phyloP scores from a whole-genome alignment of 345 rosid genomes.

The Acer campestre region DNA sequence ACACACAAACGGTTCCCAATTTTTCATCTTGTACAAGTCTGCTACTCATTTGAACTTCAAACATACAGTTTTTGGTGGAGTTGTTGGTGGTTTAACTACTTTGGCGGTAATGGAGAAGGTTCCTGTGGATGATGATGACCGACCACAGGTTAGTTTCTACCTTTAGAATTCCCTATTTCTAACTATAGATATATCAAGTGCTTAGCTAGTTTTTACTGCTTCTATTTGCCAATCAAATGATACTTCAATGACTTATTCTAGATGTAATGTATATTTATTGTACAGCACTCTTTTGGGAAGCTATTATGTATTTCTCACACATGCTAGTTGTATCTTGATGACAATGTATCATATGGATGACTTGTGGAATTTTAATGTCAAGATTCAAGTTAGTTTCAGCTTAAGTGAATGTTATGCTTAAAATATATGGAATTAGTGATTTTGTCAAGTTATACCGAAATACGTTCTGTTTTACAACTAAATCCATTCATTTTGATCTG shows the following conservation, averaged over 20 bases:
- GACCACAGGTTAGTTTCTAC: conserved; percentile 67
- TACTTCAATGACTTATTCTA: background rate
- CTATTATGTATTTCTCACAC: background rate
- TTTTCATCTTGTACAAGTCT: conserved; percentile 94
- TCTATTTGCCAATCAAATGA: background rate
- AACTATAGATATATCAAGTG: background rate
- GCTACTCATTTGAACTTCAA: conserved; percentile 94
- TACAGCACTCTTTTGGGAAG: background rate
- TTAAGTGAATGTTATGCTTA: background rate
- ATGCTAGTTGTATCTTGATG: background rate
- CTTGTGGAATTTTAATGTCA: background rate
- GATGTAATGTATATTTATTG: background rate
- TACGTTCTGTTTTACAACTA: background rate
- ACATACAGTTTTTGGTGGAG: conserved; percentile 92
- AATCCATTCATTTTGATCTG: conserved; percentile 4
- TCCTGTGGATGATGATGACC: conserved; percentile 79
- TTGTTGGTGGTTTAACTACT: conserved; percentile 88
- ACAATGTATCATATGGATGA: background rate
- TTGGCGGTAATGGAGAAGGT: conserved; percentile 91
- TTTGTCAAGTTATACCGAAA: background rate
- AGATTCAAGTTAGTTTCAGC: background rate
- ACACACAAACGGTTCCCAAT: conserved; percentile 95
- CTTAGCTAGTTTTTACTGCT: background rate
- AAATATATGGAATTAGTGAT: background rate
- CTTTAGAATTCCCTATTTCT: background rate